Base-by-base conservation (phyloP, 768 basidiomycete genomes). In the Wakefieldia striispora region DNA sequence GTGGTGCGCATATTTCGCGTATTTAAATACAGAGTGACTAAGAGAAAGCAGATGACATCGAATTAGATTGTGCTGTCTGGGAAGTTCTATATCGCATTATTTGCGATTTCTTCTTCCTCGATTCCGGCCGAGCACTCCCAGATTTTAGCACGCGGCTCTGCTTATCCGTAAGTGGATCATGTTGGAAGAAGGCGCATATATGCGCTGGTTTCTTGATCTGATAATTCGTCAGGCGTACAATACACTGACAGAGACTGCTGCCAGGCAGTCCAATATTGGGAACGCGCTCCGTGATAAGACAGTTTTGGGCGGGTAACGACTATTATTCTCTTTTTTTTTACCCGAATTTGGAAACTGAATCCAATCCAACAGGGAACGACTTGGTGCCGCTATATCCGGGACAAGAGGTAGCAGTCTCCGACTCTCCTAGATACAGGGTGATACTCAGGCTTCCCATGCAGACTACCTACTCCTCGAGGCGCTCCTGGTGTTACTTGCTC, bases 401-500 rank as follows among this genome's bases (percentile, higher is more conserved):
- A 77, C 75, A 19, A 75, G 64, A 68, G 80, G 84, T 77, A 56
- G 20, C 55, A 19, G n/a, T 48, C n/a, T 19, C 21, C 23, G 14
- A 17, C 39, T 41, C 10, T 27, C 16, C 40, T 37, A 9, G 36
- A 34, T 21, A 29, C n/a, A 19, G 12, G 14, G 21, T 14, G 3
- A 7, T 27, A 3, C 21, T 39, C 11, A 53, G 4, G 29, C 21
- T 19, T 42, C 27, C 11, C 41, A 8, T 54, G 6, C 37, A 83
- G 84, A 80, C 46, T 83, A 76, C 56, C 66, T 85, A 16, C 73
- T 76, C 13, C 63, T 83, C 37, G 84, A 86, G 60, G 72, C 76
- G 14, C 70, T 84, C 4, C 60, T 85, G 37, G 75, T 78, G 45
- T 56, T 86, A 1, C 76, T 84, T 58, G 82, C 76, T 29, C 76